Evolutionary conservation across 2,329 filamentous ascomycete species (phyloP), one percentile per base, ranked within the genome.

Genomic region (Ophiostoma sp.): DNA sequence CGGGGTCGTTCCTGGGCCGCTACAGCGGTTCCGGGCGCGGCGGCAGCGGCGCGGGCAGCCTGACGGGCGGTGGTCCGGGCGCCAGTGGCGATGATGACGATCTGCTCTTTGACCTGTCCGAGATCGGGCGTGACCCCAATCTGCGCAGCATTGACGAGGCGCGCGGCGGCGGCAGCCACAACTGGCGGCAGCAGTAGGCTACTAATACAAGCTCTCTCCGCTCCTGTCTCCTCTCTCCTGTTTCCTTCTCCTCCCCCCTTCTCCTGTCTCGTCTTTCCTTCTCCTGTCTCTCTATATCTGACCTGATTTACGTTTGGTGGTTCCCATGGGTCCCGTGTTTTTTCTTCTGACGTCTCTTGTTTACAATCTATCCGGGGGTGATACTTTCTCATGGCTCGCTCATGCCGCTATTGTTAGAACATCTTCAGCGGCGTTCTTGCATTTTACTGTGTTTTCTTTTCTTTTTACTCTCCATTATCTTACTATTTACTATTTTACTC

Each of bases 31-130:
- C 60, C 38, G 38, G 62, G 9, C 27, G 64, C 12, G 58, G 58
- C 12, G 55, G 45, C 18, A 66, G 64, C 6, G 67, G 71, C 36
- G 64, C 66, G 7, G 73, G 73, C 68, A 74, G 74, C 63, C 27
- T 73, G 75, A 38, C 72, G 71, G 41, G 42, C 41, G 75, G 74
- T 16, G 74, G 82, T 66, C 79, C 81, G 68, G 55, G 64, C 8
- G 62, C 58, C n/a, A n/a, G 49, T n/a, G 67, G 67, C 40, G 87
- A 89, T 70, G 89, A 90, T 67, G 89, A 92, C 74, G 87, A 87
- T 0, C 76, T 92, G 9, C 81, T 92, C 9, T 92, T 92, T 76
- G 87, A 89, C 71, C 86, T 92, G 81, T 90, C 87, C 47, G 89
- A 92, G 76, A 44, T 84, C 91, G 75, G 60, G 11, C 60, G 49